phyloP scores from a whole-genome alignment of 768 basidiomycete species.

The Trametes cinnabarina region DNA sequence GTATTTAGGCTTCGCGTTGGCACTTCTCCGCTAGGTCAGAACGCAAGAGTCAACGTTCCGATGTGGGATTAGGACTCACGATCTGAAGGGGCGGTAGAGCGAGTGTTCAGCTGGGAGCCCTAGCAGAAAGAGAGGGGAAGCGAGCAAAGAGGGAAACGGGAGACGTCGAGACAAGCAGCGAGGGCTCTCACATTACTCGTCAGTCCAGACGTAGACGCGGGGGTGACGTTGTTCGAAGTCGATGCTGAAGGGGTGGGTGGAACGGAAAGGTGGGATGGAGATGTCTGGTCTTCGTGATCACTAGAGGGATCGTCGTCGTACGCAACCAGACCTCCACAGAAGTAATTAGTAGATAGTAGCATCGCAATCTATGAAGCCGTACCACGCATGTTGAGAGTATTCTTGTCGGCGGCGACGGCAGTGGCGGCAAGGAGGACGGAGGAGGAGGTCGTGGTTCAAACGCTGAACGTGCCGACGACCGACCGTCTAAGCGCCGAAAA shows the following conservation, averaged over 20 bases:
- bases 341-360: too few species aligned
- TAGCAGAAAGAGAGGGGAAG: slow-evolving; percentile 58
- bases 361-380: too few species aligned
- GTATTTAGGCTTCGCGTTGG: neutral
- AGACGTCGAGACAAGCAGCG: slow-evolving; percentile 33
- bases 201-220: neutral
- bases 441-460: too few species aligned
- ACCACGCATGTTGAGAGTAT: too few species aligned
- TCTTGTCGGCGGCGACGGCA: too few species aligned
- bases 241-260: too few species aligned
- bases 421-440: too few species aligned
- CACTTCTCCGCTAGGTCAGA: neutral
- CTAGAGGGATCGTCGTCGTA: slow-evolving; percentile 66
- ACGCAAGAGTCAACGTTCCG: neutral
- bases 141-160: slow-evolving; percentile 67
- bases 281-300: slow-evolving; percentile 38
- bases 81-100: slow-evolving; percentile 38
- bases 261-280: neutral
- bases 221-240: neutral
- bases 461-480: too few species aligned
- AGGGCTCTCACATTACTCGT: slow-evolving; percentile 63
- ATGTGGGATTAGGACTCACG: slow-evolving; percentile 32
- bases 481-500: too few species aligned
- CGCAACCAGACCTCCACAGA: slow-evolving; percentile 64
- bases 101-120: slow-evolving; percentile 38